Evolutionary conservation across 2,329 filamentous ascomycete genomes (phyloP), one percentile per base, ranked within the genome.

Genomic region (Bipolaris cookei): DNA sequence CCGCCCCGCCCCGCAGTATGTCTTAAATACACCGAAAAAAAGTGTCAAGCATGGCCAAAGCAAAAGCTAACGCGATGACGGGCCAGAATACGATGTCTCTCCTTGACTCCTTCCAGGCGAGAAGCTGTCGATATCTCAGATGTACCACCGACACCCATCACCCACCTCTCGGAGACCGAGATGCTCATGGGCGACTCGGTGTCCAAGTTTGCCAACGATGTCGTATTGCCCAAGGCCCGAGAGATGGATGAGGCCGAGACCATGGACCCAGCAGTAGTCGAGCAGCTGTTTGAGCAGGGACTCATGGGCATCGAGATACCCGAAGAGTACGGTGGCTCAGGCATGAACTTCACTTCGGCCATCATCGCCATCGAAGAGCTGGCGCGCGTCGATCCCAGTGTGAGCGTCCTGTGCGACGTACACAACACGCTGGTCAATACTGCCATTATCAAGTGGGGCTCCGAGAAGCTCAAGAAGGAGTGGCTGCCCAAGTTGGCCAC

Each of bases 401-500:
- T 99, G 62, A 94, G 91, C 72, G 95, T 99, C 62, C 80, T 99
- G 82, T 91, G 93, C 55, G 95, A 99, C 77, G 95, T 99, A 20
- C 95, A 99, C 83, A 99, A 99, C 80, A 99, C 95, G 0, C 84
- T 99, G 49, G 94, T 97, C 78, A 97, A 97, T 81, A 98, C 94
- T 2, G 90, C 92, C 13, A 84, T 99, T 54, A 75, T 97, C 70
- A 96, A 92, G 76, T 96, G 90, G 77, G 95, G 88, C 32, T 91
- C 87, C 66, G 83, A 86, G 60, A 85, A 88, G 68, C 79, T 90
- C 59, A 91, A 96, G 85, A 89, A 90, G 79, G 90, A 90, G 77
- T 97, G 89, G 84, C 82, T 99, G 63, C 95, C 95, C n/a, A 86
- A 85, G 75, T 83, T 99, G 56, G 92, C 95, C 49, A 97, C 94